Percentiles rank a stretch among this genome's conserved stretches.
These are phyloP conservation scores for Emergomyces pasteurianus DNA, from an alignment of 2,329 filamentous ascomycete species.

Conservation along the genomic window DNA sequence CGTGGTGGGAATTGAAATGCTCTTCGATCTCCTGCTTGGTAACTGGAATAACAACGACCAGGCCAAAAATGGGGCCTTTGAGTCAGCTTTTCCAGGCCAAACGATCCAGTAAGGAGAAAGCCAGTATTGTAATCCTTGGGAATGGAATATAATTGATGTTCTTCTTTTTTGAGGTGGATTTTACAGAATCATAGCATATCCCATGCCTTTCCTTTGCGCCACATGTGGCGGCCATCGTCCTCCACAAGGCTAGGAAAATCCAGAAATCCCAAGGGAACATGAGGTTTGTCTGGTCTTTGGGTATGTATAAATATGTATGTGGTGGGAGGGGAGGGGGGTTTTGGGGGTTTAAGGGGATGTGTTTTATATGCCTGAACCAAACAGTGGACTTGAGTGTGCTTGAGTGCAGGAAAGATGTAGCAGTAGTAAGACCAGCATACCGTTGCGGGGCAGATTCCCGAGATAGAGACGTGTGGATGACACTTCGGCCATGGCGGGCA, in stretches of 20 bases:
- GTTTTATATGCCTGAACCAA: slow-evolving; percentile 8
- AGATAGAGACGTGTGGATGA: slow-evolving; percentile 92
- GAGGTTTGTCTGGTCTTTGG: not conserved
- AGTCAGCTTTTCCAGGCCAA: slow-evolving; percentile 21
- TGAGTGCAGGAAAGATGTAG: slow-evolving; percentile 16
- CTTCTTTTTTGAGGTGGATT: not conserved
- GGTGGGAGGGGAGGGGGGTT: too few species aligned
- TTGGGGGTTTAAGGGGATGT: not conserved
- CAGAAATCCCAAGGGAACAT: slow-evolving; percentile 9
- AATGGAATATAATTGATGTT: not conserved
- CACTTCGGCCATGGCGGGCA: slow-evolving; percentile 61
- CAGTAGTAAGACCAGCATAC: slow-evolving; percentile 46
- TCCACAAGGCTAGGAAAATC: slow-evolving; percentile 6
- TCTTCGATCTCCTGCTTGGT: slow-evolving; percentile 94
- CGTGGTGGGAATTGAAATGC: slow-evolving; percentile 87
- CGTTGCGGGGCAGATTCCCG: slow-evolving; percentile 92
- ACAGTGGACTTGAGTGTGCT: slow-evolving; percentile 6
- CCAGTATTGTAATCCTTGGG: slow-evolving; percentile 3
- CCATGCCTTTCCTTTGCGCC: not conserved
- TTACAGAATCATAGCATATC: not conserved
- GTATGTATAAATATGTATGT: not conserved
- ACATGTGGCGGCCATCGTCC: not conserved
- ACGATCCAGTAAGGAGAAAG: slow-evolving; percentile 15
- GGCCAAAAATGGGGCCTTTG: slow-evolving; percentile 18
- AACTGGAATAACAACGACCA: slow-evolving; percentile 46